These are phyloP conservation scores for Chytriomyces sp. DNA, from an alignment of 192 early-diverging fungal species.

Conservation along the genomic window DNA sequence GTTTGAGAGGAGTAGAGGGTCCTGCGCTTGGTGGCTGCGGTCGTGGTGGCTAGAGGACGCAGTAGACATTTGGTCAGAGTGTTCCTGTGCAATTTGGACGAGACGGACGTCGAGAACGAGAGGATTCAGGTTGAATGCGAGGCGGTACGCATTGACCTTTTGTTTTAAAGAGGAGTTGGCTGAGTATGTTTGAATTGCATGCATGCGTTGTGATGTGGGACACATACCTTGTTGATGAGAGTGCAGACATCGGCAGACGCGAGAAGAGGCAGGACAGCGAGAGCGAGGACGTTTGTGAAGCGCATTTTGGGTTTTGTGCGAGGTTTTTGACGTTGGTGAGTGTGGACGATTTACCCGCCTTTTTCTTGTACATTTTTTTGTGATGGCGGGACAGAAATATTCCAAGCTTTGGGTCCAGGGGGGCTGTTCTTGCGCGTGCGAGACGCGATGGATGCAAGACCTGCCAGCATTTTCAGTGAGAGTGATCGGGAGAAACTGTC, in stretches of 20 bases:
- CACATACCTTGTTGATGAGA: conserved; percentile 13
- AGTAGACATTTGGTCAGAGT: conserved; percentile 15
- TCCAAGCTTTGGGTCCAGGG: too few species aligned
- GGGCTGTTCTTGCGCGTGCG: too few species aligned
- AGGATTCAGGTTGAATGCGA: not conserved
- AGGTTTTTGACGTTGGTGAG: not conserved
- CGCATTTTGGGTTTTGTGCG: not conserved
- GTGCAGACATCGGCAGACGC: conserved; percentile 27
- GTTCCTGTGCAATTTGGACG: conserved; percentile 26
- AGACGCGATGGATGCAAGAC: too few species aligned
- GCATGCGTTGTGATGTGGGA: too few species aligned
- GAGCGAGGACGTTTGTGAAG: not conserved
- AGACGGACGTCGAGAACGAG: conserved; percentile 30
- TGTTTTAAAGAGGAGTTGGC: not conserved
- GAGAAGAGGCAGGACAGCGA: not conserved
- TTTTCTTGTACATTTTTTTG: not conserved
- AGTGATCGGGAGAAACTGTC: too few species aligned
- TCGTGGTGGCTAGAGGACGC: not conserved
- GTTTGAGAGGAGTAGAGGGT: not conserved
- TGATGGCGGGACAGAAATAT: too few species aligned
- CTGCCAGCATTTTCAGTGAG: too few species aligned
- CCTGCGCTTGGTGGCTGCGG: not conserved
- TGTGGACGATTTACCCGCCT: not conserved
- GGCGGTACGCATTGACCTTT: conserved; percentile 31
- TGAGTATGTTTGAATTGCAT: not conserved